Evolutionary conservation across 371 early-diverging fungal species (phyloP).

Genomic region (Entomophthora muscae): DNA sequence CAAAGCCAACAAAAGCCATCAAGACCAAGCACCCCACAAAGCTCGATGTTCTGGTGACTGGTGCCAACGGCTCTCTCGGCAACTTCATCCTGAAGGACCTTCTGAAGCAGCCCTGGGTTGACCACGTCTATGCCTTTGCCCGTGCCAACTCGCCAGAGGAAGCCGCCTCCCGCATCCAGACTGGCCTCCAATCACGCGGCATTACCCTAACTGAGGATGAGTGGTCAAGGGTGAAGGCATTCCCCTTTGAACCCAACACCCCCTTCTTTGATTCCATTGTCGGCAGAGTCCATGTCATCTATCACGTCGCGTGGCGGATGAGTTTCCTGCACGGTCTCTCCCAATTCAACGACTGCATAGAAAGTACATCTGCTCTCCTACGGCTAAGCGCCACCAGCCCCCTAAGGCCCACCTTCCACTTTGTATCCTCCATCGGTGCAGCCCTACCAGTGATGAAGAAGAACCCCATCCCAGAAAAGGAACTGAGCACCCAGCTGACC

Average conservation of each 20-base stretch:
- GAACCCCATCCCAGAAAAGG: background rate
- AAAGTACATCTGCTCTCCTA: background rate
- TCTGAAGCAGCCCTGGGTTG: background rate
- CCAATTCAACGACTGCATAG: background rate
- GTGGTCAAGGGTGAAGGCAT: background rate
- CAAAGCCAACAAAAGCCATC: background rate
- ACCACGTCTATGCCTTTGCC: background rate
- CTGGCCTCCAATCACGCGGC: background rate
- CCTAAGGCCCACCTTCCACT: background rate
- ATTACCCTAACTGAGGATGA: background rate
- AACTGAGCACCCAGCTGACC: background rate
- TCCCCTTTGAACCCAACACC: constrained; percentile 9
- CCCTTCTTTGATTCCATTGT: constrained; percentile 12
- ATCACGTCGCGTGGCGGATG: constrained; percentile 9
- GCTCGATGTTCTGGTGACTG: background rate
- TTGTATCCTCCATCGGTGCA: constrained; percentile 7
- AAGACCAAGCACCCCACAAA: background rate
- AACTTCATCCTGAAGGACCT: background rate
- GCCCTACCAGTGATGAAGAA: background rate
- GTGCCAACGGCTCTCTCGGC: background rate
- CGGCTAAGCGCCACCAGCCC: background rate
- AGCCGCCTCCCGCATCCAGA: background rate
- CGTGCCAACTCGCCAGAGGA: background rate
- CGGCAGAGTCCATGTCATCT: constrained; percentile 9
- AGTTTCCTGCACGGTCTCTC: constrained; percentile 1